A percentile compares a stretch with the other conserved stretches of the same genome.
Conservation (phyloP, 2,329 filamentous ascomycete genomes). For the Onygenales sp. region DNA sequence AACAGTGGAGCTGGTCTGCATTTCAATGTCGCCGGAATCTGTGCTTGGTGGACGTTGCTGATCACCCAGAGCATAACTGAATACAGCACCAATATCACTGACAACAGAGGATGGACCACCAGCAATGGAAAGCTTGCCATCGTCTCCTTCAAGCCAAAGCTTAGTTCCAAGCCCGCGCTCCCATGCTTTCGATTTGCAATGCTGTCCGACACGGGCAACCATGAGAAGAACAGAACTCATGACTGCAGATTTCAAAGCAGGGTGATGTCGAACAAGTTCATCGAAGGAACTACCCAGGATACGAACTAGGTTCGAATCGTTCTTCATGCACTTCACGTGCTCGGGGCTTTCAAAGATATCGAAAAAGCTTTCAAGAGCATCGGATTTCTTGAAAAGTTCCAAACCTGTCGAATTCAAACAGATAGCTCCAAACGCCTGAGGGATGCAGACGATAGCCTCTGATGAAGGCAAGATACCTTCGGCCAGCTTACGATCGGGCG, state of each 20-base stretch:
- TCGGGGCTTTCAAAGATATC: constrained; percentile 92
- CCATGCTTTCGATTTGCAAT: constrained; percentile 62
- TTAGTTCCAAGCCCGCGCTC: constrained; percentile 67
- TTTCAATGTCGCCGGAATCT: constrained; percentile 16
- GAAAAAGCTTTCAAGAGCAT: constrained; percentile 76
- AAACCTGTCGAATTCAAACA: constrained; percentile 83
- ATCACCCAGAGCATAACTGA: constrained; percentile 17
- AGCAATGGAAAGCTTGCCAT: constrained; percentile 52
- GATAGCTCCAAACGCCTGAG: constrained; percentile 83
- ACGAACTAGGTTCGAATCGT: constrained; percentile 61
- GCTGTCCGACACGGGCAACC: constrained; percentile 67
- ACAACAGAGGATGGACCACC: constrained; percentile 38
- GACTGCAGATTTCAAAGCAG: constrained; percentile 67
- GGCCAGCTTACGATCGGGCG: constrained; percentile 37
- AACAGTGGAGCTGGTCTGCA: constrained; percentile 1
- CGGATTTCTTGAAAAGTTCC: constrained; percentile 74
- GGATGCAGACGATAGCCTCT: constrained; percentile 80
- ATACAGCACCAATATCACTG: constrained; percentile 24
- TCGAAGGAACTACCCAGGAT: constrained; percentile 80
- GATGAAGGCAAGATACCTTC: constrained; percentile 73
- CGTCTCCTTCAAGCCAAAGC: constrained; percentile 54
- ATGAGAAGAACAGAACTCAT: constrained; percentile 80
- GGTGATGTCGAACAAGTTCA: constrained; percentile 89
- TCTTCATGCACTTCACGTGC: constrained; percentile 76
- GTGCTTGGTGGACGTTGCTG: constrained; percentile 18